These are phyloP conservation scores for Lachancea meyersii DNA, from an alignment of 805 yeast species.

Conservation along the genomic window DNA sequence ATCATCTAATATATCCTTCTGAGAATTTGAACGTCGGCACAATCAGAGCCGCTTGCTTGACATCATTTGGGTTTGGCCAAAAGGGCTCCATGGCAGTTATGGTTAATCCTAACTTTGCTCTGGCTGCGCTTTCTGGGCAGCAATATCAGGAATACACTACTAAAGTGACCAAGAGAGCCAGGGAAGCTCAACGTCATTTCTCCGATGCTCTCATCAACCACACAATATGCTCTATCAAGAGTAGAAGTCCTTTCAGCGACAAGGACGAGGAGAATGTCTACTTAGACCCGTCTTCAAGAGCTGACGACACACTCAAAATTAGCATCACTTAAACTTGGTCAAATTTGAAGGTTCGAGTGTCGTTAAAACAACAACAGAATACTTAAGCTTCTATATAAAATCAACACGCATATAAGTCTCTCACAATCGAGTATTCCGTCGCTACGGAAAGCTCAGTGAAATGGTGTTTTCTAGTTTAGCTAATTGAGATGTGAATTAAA, in stretches of 20 bases:
- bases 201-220: constrained; percentile 82
- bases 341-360: not conserved
- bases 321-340: not conserved
- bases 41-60: constrained; percentile 84
- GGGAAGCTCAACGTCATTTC: constrained; percentile 79
- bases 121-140: constrained; percentile 59
- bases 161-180: constrained; percentile 70
- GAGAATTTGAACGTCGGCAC: constrained; percentile 84
- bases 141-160: constrained; percentile 60
- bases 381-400: too few species aligned
- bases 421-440: too few species aligned
- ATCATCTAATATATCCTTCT: constrained; percentile 82
- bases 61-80: constrained; percentile 96
- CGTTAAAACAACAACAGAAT: not conserved
- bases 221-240: constrained; percentile 80
- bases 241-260: constrained; percentile 73
- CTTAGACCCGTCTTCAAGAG: constrained; percentile 85
- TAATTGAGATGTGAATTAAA: too few species aligned
- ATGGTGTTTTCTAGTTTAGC: too few species aligned
- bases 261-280: constrained; percentile 78
- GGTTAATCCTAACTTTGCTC: constrained; percentile 83
- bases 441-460: too few species aligned
- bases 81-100: constrained; percentile 90
- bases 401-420: too few species aligned
- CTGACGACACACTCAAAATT: constrained; percentile 25